Evolutionary conservation across 352 stramenopile species (phyloP).

Genomic region (Vaucheria bursata): DNA sequence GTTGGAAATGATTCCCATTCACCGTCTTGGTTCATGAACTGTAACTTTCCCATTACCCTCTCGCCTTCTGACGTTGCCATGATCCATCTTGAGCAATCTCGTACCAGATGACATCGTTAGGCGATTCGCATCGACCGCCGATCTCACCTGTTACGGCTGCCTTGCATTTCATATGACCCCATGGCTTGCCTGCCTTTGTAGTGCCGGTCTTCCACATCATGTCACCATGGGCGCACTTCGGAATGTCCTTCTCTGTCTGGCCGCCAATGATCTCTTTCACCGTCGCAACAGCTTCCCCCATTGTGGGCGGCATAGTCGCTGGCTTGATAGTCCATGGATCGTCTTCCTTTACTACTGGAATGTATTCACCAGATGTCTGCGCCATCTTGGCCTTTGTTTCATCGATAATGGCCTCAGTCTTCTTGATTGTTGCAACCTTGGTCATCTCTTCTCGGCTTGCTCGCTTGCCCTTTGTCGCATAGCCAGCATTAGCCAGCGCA

Average conservation of each 20-base stretch:
- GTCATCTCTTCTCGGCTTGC: background rate
- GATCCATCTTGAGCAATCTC: background rate
- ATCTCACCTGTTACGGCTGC: background rate
- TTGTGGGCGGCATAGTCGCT: background rate
- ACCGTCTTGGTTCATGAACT: background rate
- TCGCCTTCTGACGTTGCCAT: background rate
- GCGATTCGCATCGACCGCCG: too few species aligned
- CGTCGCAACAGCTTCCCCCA: background rate
- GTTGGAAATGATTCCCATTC: background rate
- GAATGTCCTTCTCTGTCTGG: background rate
- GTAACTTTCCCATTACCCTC: background rate
- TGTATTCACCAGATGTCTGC: background rate
- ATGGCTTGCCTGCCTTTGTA: background rate
- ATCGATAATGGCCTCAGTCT: background rate
- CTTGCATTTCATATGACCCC: background rate
- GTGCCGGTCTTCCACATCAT: background rate
- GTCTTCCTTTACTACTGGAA: background rate
- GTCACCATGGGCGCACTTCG: background rate
- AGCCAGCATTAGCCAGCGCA: background rate
- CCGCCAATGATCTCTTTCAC: background rate
- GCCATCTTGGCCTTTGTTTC: background rate
- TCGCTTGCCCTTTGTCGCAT: conserved; percentile 1
- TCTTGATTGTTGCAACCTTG: background rate
- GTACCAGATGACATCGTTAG: background rate
- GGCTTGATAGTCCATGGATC: background rate